Evolutionary conservation across 257 asterid genomes (phyloP).

Genomic region (Penstemon eatonii): DNA sequence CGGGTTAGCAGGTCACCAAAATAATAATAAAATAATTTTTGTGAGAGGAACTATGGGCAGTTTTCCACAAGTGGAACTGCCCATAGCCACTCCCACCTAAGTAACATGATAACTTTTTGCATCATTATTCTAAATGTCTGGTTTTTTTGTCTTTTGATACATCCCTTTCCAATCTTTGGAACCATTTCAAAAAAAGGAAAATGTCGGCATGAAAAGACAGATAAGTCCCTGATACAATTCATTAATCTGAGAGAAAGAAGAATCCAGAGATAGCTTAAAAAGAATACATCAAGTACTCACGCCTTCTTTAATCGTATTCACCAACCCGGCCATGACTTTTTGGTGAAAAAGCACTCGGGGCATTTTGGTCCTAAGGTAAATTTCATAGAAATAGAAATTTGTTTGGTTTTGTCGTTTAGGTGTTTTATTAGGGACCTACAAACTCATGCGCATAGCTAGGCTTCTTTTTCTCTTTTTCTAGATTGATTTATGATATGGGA

Average conservation of each 20-base stretch:
- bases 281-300: constrained; percentile 15
- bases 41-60: too few relatives aligned
- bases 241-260: neutral
- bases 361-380: constrained; percentile 22
- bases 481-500: neutral
- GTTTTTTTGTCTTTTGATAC: constrained; percentile 37
- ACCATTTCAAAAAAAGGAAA: neutral
- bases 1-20: too few relatives aligned
- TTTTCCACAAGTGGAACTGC: too few relatives aligned
- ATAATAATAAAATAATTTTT: too few relatives aligned
- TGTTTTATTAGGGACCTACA: constrained; percentile 9
- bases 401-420: constrained; percentile 26
- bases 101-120: constrained; percentile 19
- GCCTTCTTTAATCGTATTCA: constrained; percentile 17
- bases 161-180: constrained; percentile 37
- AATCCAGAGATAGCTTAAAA: neutral
- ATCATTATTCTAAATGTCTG: constrained; percentile 31
- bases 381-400: constrained; percentile 9
- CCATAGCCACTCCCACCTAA: too few relatives aligned
- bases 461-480: neutral
- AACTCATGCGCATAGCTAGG: neutral
- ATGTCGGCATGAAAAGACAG: constrained; percentile 34
- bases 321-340: constrained; percentile 14
- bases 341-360: constrained; percentile 24
- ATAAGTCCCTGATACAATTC: constrained; percentile 16